Evolutionary conservation across 768 basidiomycete species (phyloP), one percentile per base, ranked within the genome.

Genomic region (Hypholoma fasciculare): DNA sequence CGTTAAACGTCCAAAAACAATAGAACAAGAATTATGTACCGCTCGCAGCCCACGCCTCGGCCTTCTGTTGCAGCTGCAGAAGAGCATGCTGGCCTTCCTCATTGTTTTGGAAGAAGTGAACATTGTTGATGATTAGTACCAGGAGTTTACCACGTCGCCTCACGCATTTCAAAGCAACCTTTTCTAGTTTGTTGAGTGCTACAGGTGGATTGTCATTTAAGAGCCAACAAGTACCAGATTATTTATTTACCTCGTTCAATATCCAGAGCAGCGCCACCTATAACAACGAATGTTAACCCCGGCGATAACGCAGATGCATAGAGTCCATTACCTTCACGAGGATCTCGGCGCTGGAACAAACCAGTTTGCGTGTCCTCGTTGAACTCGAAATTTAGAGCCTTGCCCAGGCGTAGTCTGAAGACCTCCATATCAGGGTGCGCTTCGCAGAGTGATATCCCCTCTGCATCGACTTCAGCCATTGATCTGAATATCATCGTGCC

Each of bases 391-490:
- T 94, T 91, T 42, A 94, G 73, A 11, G 90, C 87, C 71, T 93
- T 93, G 48, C 94, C 94, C 23, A 96, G 79, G 42, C 92, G 85
- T 40, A 94, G 78, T 56, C 89, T 81, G 74, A 96, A 93, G 34
- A 95, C 90, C 69, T 94, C 90, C 16, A 95, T 77, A 72, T 94
- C 90, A 17, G 90, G 90, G 71, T 94, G 92, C 13, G 89, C 92
- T 68, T 92, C 90, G 66, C 86, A 88, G 75, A 92, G 81, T 8
- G 88, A 83, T 26, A 90, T 83, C 39, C 90, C 80, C 42, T 82
- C 80, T 4, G 92, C 93, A 53, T 86, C 75, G 61, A 86, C 87
- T 4, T 80, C 77, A 19, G 83, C 72, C 90, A 95, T 94, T 2
- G 89, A 82, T 56, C 94, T 88, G 54, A 94, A 78, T 56, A 94